A percentile compares a stretch with the other conserved stretches of the same genome.
These are phyloP conservation scores for Penium margaritaceum DNA, from an alignment of 139 green algal species.

Conservation along the genomic window DNA sequence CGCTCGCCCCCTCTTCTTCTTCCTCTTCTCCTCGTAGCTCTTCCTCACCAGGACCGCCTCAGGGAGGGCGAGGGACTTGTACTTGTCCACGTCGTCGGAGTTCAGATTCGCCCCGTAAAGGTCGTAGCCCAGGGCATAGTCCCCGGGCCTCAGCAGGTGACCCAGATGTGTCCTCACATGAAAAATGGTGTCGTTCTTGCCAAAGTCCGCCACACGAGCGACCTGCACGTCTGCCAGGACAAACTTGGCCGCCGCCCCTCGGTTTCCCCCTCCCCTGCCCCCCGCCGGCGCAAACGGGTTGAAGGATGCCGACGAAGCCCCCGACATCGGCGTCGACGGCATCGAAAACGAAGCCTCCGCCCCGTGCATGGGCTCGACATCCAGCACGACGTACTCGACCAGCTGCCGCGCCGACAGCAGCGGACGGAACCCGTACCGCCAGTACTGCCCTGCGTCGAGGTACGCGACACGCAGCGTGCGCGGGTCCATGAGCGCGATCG, in stretches of 20 bases:
- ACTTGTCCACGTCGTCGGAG: conserved; percentile 70
- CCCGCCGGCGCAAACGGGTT: too few species aligned
- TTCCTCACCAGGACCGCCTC: conserved; percentile 85
- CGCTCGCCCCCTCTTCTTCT: conserved; percentile 37
- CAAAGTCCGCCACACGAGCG: conserved; percentile 76
- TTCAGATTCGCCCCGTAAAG: conserved; percentile 67
- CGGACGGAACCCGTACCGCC: conserved; percentile 59
- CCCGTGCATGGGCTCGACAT: conserved; percentile 63
- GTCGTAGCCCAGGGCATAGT: conserved; percentile 83
- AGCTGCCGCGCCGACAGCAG: conserved; percentile 64
- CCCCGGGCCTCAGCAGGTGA: conserved; percentile 59
- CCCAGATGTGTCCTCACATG: conserved; percentile 75
- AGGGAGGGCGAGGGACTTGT: conserved; percentile 50
- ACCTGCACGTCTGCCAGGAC: conserved; percentile 67
- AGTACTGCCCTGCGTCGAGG: conserved; percentile 68
- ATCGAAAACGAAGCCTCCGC: too few species aligned
- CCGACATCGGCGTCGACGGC: too few species aligned
- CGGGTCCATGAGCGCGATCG: conserved; percentile 76
- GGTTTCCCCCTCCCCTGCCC: conserved; percentile 8
- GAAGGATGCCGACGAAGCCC: too few species aligned
- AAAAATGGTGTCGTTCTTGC: conserved; percentile 76
- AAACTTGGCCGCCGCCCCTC: too few species aligned
- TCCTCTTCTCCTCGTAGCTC: conserved; percentile 78
- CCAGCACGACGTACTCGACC: conserved; percentile 81
- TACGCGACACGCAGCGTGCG: conserved; percentile 62